Evolutionary conservation across 2,329 filamentous ascomycete species (phyloP).

Genomic region (Fusarium concolor): DNA sequence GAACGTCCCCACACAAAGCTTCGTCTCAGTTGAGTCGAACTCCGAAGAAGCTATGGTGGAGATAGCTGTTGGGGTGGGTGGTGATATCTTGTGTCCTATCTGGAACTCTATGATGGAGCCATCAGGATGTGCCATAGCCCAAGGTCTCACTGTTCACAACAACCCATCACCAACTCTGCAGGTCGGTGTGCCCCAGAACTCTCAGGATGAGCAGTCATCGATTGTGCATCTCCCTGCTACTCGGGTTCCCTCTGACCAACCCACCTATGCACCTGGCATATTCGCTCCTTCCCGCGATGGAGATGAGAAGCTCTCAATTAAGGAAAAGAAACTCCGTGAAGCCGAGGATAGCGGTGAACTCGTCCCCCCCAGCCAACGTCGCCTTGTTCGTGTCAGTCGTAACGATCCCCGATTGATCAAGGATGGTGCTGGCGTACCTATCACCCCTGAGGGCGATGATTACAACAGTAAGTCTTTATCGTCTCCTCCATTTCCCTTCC

Average conservation of each 20-base stretch:
- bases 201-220: not conserved
- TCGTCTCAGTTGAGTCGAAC: not conserved
- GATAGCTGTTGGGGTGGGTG: no score
- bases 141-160: not conserved
- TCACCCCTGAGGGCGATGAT: not conserved
- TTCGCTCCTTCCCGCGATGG: constrained; percentile 4
- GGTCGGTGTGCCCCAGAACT: not conserved
- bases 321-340: not conserved
- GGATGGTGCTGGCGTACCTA: not conserved
- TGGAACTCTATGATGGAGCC: no score
- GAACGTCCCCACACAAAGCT: not conserved
- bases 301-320: not conserved
- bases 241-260: not conserved
- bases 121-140: no score
- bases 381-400: not conserved
- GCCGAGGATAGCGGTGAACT: not conserved
- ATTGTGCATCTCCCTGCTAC: not conserved
- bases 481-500: not conserved
- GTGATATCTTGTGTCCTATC: no score
- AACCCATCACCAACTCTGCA: not conserved
- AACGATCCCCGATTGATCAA: not conserved
- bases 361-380: constrained; percentile 10
- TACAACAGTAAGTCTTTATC: not conserved
- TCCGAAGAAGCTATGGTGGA: no score
- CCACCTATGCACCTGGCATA: not conserved